Evolutionary conservation across 2,329 filamentous ascomycete species (phyloP).

Genomic region (Eutypella sp.): DNA sequence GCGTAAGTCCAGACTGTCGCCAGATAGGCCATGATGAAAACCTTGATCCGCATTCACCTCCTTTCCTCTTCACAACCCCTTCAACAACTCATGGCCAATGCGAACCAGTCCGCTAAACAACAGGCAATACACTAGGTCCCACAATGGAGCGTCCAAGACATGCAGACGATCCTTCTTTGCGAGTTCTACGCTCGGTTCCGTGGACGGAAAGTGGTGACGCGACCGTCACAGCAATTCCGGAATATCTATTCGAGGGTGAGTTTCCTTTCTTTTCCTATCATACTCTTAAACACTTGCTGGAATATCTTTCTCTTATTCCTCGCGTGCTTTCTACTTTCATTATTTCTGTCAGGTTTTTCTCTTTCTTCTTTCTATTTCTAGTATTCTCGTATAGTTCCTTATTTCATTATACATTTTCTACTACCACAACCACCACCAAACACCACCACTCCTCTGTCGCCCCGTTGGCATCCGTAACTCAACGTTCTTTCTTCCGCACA

Average conservation of each 20-base stretch:
- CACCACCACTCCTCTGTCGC: neutral
- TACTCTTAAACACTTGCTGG: conserved; percentile 23
- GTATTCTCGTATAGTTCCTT: conserved; percentile 22
- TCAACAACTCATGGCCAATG: neutral
- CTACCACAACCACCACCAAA: neutral
- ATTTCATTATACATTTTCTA: conserved; percentile 20
- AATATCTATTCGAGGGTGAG: conserved; percentile 51
- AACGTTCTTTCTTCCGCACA: conserved; percentile 32
- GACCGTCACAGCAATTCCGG: conserved; percentile 45
- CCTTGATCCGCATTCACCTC: neutral
- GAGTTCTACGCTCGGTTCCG: conserved; percentile 52
- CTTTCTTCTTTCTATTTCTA: conserved; percentile 2
- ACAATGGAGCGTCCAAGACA: conserved; percentile 44
- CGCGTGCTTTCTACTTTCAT: neutral
- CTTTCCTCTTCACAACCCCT: conserved; percentile 1
- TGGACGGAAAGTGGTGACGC: conserved; percentile 43
- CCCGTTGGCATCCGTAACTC: conserved; percentile 28
- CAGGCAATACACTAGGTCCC: conserved; percentile 31
- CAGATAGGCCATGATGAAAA: no score
- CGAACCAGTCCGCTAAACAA: conserved; percentile 9
- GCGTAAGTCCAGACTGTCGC: conserved; percentile 40
- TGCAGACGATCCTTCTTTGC: conserved; percentile 51
- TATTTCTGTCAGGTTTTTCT: conserved; percentile 20
- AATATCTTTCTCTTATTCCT: conserved; percentile 30
- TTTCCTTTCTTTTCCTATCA: conserved; percentile 29